Conservation (phyloP, 768 basidiomycete species). For the Tricholoma hemisulphureum region DNA sequence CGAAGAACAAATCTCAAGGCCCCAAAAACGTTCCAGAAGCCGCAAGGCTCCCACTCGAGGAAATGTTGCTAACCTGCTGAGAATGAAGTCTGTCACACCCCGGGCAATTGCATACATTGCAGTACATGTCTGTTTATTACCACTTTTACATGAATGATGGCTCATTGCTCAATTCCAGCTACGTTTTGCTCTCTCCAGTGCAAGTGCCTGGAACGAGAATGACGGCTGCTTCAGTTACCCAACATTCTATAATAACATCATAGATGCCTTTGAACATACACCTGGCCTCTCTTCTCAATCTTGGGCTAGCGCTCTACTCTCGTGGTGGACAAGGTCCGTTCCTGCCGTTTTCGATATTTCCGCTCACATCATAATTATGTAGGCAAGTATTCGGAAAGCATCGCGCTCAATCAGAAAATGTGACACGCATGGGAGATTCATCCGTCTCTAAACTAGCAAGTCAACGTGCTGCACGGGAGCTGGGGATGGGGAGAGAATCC, state of each 20-base stretch:
- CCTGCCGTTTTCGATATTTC: background rate
- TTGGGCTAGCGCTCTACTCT: background rate
- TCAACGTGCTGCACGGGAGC: background rate
- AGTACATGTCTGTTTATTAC: slow-evolving; percentile 20
- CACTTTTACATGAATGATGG: background rate
- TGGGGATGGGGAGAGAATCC: background rate
- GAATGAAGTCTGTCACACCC: slow-evolving; percentile 15
- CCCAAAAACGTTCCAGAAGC: background rate
- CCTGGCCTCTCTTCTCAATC: slow-evolving; percentile 5
- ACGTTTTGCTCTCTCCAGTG: slow-evolving; percentile 12
- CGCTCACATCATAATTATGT: background rate
- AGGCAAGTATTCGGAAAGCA: background rate
- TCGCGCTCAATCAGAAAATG: background rate
- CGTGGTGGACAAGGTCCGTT: background rate
- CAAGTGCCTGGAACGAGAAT: slow-evolving; percentile 3
- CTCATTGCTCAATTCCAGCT: background rate
- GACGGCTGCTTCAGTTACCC: slow-evolving; percentile 15
- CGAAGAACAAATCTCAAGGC: background rate
- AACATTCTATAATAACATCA: slow-evolving; percentile 14
- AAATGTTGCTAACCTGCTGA: slow-evolving; percentile 5
- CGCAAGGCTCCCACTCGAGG: background rate
- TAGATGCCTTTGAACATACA: slow-evolving; percentile 13
- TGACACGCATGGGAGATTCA: background rate
- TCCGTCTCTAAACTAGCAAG: background rate
- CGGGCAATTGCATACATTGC: slow-evolving; percentile 22